Conservation (phyloP, 2,329 filamentous ascomycete species). For the Verticillium nonalfalfae region DNA sequence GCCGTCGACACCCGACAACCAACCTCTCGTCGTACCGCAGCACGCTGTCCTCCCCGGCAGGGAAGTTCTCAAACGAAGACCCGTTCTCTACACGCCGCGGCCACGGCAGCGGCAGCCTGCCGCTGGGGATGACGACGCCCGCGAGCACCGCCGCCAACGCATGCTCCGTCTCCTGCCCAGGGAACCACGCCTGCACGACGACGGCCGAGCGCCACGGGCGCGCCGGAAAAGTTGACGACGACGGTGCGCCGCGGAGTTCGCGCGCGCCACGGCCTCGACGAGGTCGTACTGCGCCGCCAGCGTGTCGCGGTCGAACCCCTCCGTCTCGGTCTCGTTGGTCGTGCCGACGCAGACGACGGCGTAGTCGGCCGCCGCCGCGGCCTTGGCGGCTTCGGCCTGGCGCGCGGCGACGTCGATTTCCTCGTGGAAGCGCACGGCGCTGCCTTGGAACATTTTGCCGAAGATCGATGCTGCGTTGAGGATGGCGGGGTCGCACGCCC, state of each 20-base stretch:
- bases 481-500: neutral
- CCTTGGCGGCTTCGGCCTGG: neutral
- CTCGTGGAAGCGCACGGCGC: neutral
- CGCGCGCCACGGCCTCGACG: conserved; percentile 4
- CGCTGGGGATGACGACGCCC: conserved; percentile 4
- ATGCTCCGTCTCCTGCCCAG: conserved; percentile 12
- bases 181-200: conserved; percentile 14
- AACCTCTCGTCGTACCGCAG: conserved; percentile 13
- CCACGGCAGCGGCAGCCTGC: conserved; percentile 12
- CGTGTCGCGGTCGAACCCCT: too few species aligned
- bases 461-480: neutral
- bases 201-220: conserved; percentile 11
- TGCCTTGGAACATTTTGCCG: neutral
- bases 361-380: neutral
- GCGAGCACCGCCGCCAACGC: conserved; percentile 11
- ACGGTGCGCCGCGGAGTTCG: conserved; percentile 5
- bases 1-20: conserved; percentile 6
- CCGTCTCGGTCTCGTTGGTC: too few species aligned
- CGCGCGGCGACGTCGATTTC: neutral
- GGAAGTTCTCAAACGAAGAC: conserved; percentile 8
- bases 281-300: too few species aligned
- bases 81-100: conserved; percentile 7
- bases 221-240: conserved; percentile 10
- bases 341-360: too few species aligned
- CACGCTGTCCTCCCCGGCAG: conserved; percentile 9